A percentile compares a stretch with the other conserved stretches of the same genome.
phyloP scores from a whole-genome alignment of 495 filamentous ascomycete species.

The Aspergillus nanangensis region DNA sequence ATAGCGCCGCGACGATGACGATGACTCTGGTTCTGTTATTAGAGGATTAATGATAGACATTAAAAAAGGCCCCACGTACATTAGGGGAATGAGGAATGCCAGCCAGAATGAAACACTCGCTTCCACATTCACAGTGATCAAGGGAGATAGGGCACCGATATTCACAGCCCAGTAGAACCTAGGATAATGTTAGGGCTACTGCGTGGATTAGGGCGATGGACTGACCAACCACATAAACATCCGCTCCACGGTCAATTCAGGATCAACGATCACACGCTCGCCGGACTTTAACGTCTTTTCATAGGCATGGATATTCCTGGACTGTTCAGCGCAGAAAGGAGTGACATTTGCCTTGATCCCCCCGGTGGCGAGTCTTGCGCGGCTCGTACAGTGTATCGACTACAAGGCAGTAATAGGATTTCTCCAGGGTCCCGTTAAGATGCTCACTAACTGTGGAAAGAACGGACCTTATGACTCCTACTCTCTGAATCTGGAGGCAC shows the following conservation, averaged over 20 bases:
- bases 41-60: no score
- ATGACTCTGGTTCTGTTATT: no score
- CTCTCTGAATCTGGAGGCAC: no score
- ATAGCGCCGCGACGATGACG: conserved; percentile 5
- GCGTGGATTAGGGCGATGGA: no score
- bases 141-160: conserved; percentile 37
- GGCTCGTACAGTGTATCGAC: no score
- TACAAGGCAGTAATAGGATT: no score
- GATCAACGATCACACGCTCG: conserved; percentile 60
- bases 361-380: conserved; percentile 37
- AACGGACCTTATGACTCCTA: no score
- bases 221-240: conserved; percentile 24
- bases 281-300: conserved; percentile 40
- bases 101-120: conserved; percentile 57
- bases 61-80: no score
- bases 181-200: background rate
- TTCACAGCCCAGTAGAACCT: conserved; percentile 29
- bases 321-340: conserved; percentile 44
- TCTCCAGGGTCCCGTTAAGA: no score
- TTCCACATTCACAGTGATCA: conserved; percentile 28
- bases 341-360: conserved; percentile 57
- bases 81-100: conserved; percentile 45
- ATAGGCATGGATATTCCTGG: conserved; percentile 27
- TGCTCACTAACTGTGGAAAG: no score
- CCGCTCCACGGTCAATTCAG: conserved; percentile 44